Evolutionary conservation across 495 filamentous ascomycete genomes (phyloP).

Genomic region (Aspergillus sclerotiicarbonarius): DNA sequence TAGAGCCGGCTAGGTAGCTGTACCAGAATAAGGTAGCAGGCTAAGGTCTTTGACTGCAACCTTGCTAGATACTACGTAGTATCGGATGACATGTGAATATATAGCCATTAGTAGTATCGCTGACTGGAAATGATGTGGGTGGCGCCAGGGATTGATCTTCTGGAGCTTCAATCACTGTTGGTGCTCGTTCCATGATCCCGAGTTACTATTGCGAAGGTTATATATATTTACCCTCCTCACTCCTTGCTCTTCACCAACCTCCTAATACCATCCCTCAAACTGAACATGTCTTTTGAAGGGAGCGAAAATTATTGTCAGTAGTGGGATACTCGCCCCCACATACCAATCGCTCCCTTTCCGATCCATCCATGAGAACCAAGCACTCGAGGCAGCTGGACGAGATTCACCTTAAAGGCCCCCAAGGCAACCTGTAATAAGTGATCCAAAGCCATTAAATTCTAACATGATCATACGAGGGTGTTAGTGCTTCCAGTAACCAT

Average conservation of each 20-base stretch:
- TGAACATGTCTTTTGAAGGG: background rate
- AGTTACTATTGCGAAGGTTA: too few species aligned
- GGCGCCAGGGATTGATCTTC: too few species aligned
- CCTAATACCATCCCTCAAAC: background rate
- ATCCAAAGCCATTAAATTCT: too few species aligned
- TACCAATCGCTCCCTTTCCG: background rate
- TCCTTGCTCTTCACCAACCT: too few species aligned
- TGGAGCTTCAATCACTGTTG: too few species aligned
- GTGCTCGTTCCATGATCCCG: too few species aligned
- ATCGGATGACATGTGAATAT: background rate
- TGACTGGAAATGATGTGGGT: too few species aligned
- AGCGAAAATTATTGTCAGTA: background rate
- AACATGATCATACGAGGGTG: too few species aligned
- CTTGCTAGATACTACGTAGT: background rate
- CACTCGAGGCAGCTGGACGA: background rate
- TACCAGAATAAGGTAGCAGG: background rate
- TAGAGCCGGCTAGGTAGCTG: background rate
- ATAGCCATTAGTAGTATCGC: background rate
- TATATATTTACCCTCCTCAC: too few species aligned
- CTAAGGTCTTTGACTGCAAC: background rate
- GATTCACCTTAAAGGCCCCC: background rate
- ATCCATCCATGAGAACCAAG: background rate
- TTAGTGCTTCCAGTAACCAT: background rate
- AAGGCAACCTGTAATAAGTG: background rate
- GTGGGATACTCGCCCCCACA: background rate